A percentile compares a stretch with the other conserved stretches of the same genome.
phyloP scores from a whole-genome alignment of 306 rosid genomes.

The Vigna trinervia region DNA sequence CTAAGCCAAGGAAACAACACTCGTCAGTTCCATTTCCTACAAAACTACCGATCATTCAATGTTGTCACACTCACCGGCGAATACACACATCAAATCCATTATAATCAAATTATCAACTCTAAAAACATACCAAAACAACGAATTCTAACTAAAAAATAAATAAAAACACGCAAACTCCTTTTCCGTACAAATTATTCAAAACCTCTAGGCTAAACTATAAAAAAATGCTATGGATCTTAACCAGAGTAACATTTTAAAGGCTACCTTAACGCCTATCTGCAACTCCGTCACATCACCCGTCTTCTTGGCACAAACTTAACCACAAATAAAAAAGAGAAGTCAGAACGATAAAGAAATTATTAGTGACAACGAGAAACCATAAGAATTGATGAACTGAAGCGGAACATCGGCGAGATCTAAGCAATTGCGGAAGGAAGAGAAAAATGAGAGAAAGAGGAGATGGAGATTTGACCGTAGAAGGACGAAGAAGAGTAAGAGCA shows the following conservation, averaged over 20 bases:
- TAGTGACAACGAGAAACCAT: background rate
- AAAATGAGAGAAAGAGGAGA: background rate
- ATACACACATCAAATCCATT: background rate
- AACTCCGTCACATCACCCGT: slow-evolving; percentile 72
- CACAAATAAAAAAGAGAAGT: background rate
- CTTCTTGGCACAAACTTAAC: slow-evolving; percentile 68
- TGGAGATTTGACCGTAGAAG: background rate
- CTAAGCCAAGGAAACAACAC: slow-evolving; percentile 3
- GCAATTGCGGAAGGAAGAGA: background rate
- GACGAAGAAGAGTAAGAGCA: background rate
- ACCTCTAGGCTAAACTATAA: background rate
- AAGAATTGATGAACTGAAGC: background rate
- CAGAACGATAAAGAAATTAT: background rate
- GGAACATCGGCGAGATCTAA: slow-evolving; percentile 37
- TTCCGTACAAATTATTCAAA: background rate
- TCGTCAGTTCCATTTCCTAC: background rate
- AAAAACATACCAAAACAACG: background rate
- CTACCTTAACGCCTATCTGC: slow-evolving; percentile 96
- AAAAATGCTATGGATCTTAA: background rate
- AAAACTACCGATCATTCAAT: background rate
- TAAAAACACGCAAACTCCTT: background rate
- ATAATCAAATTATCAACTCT: background rate
- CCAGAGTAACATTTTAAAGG: background rate
- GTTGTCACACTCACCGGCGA: background rate
- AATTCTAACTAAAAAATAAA: background rate